Evolutionary conservation across 2,329 filamentous ascomycete genomes (phyloP), one percentile per base, ranked within the genome.

Genomic region (Cercospora brassicicola): DNA sequence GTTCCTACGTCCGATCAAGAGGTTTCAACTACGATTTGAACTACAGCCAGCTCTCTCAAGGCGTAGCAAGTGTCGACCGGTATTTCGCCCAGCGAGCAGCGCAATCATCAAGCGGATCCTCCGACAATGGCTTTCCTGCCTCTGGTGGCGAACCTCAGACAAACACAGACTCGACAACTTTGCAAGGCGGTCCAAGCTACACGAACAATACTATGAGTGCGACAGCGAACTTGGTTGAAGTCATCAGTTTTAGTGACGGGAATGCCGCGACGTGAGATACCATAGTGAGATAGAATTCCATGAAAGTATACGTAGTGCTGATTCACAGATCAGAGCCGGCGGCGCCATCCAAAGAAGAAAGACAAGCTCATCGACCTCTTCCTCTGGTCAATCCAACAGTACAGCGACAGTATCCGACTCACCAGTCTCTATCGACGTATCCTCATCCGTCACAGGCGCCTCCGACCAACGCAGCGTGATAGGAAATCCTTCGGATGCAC

Each of bases 11-110:
- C n/a, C 67, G 57, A 15, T 61, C 59, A 33, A 48, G 60, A 53
- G 67, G 67, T 11, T 59, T 60, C 45, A 67, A 62, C 45, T 69
- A 69, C 48, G 60, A 63, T n/a, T 48, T 69, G 59, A 63, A 69
- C 18, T 67, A 67, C 33, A 59, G 30, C 20, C 65, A 69, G 55
- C 64, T 69, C 6, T 60, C 67, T 4, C 59, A 60, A 61, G 64
- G 64, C 18, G 39, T 69, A 18, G 45, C 61, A 18, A 36, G 30
- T 18, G 45, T 66, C n/a, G 60, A 69, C 11, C 26, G 48, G 6
- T 69, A 67, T 59, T 69, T 69, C 33, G 30, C 64, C 10, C 66
- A 42, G 20, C 59, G 62, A 53, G 64, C 64, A 42, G 39, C 59
- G 13, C 64, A 66, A n/a, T 55, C 64, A 4, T 30, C 67, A 13